Evolutionary conservation across 495 filamentous ascomycete genomes (phyloP), one percentile per base, ranked within the genome.

Genomic region (Podospora pseudoanserina): DNA sequence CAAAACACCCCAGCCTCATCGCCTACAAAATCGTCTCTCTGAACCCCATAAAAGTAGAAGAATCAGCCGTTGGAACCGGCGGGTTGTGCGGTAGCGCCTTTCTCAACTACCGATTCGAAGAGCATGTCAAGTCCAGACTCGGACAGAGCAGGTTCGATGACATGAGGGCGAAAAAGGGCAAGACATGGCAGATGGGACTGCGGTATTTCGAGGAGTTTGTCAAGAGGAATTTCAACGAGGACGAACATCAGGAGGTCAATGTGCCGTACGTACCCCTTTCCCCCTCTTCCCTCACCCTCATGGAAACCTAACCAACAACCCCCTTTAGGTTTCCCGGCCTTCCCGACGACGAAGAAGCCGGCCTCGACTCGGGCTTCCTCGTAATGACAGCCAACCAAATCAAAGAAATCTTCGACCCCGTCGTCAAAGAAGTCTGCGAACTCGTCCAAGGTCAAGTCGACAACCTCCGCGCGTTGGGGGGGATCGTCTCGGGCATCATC

Each of bases 141-240:
- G 90, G 80, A 11, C 82, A 82, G 26, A 80, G 81, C 0, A 80
- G 80, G 62, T 87, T 91, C 69, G 86, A 88, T 62, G 86, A 85
- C 75, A 86, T 86, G 82, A 87, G 84, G 75, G 68, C 78, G 23
- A 87, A 85, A 77, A 85, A 82, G 75, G 79, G 77, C 64, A 89
- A 84, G 77, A 88, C 79, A 26, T 90, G 90, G 87, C 89, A 91
- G 78, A 92, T 92, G 90, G 87, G 86, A 3, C 81, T 92, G 60
- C 81, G 81, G 73, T 90, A 83, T 66, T 91, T 84, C 77, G 88
- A 86, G 72, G 85, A 90, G 66, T 90, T 88, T 68, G 86, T 91
- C 3, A 91, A 90, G 76, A 83, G 88, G 18, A 91, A 91, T 68
- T 92, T 92, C 74, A 90, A 89, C 71, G 88, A 91, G 72, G 88